Evolutionary conservation across 139 green algal genomes (phyloP), one percentile per base, ranked within the genome.

Genomic region (Edaphochlamys debaryana): DNA sequence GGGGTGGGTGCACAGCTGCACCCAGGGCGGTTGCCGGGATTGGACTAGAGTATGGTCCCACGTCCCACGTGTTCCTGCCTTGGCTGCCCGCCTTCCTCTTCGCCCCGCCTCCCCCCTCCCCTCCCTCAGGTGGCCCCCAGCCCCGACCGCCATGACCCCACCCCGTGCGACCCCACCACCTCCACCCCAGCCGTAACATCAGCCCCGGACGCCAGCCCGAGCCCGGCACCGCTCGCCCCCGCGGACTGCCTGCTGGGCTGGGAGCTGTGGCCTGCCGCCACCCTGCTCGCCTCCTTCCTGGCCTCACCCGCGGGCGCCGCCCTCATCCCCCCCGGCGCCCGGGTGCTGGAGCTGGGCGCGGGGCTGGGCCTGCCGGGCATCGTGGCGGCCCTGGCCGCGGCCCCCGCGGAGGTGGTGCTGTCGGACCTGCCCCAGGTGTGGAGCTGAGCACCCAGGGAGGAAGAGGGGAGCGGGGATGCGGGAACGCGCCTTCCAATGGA

Each of bases 261-360:
- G 76, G 76, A 82, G 76, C 76, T 82, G 19, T 82, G 76, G 76
- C 76, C 76, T 41, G 76, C 76, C 0, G 76, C 76, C 42, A 54
- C 32, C 9, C n/a, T n/a, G 32, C 63, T 82, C 3, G 76, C 76
- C 1, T 23, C 32, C 2, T 73, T 40, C 76, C 76, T 82, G 3
- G 48, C 60, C 6, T 72, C 60, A 15, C 8, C 6, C 1, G 19
- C 40, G 5, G 60, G 60, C n/a, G 60, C 60, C 13, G 40, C 68
- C 30, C 58, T 71, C 13, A 22, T 71, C 37, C 75, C 3, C 1
- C 1, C 29, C 27, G 41, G 40, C 2, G 32, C 3, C 3, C 40
- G 29, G 0, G 45, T 74, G 8, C 38, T 64, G 23, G 76, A 82
- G 76, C 76, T 82, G 32, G 76, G 76, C 8, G 62, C 63, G 3